Percentiles rank a stretch among this genome's conserved stretches.
These are phyloP conservation scores for Neonectria ditissima DNA, from an alignment of 2,329 filamentous ascomycete genomes.

Conservation along the genomic window DNA sequence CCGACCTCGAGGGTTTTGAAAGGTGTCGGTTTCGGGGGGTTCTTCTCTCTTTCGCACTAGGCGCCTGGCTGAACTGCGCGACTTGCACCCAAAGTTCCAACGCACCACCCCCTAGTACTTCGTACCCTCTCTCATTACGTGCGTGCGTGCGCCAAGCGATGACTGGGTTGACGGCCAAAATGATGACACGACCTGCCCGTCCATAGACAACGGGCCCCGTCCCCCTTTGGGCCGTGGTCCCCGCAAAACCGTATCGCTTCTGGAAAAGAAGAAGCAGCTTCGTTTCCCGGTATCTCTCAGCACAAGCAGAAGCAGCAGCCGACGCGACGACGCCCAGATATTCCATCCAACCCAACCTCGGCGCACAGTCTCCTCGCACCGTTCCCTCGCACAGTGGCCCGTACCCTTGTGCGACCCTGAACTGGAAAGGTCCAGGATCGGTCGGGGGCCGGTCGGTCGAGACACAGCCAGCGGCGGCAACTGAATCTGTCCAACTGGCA, in stretches of 20 bases:
- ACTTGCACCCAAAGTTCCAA: slow-evolving; percentile 20
- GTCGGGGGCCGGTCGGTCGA: neutral
- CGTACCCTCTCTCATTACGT: slow-evolving; percentile 25
- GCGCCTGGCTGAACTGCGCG: slow-evolving; percentile 28
- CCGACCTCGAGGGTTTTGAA: no score
- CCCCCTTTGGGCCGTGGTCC: slow-evolving; percentile 12
- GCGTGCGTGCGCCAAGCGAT: slow-evolving; percentile 37
- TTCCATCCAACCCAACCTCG: slow-evolving; percentile 20
- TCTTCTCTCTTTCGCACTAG: slow-evolving; percentile 17
- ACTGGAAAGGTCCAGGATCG: slow-evolving; percentile 9
- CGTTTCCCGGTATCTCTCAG: slow-evolving; percentile 5
- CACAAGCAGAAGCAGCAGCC: neutral
- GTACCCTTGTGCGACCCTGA: slow-evolving; percentile 12
- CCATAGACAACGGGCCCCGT: slow-evolving; percentile 17
- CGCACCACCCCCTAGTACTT: slow-evolving; percentile 32
- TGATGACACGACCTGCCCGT: slow-evolving; percentile 40
- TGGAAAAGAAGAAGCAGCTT: neutral
- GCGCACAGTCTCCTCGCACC: slow-evolving; percentile 11
- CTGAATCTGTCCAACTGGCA: slow-evolving; percentile 11
- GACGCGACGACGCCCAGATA: no score
- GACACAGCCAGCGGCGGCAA: slow-evolving; percentile 10
- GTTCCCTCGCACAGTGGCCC: slow-evolving; percentile 6
- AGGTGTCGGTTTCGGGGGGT: no score
- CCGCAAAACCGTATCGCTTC: slow-evolving; percentile 18
- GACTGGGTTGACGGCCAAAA: slow-evolving; percentile 30